phyloP scores from a whole-genome alignment of 2,329 filamentous ascomycete genomes.

The Penicillium rolfsii region DNA sequence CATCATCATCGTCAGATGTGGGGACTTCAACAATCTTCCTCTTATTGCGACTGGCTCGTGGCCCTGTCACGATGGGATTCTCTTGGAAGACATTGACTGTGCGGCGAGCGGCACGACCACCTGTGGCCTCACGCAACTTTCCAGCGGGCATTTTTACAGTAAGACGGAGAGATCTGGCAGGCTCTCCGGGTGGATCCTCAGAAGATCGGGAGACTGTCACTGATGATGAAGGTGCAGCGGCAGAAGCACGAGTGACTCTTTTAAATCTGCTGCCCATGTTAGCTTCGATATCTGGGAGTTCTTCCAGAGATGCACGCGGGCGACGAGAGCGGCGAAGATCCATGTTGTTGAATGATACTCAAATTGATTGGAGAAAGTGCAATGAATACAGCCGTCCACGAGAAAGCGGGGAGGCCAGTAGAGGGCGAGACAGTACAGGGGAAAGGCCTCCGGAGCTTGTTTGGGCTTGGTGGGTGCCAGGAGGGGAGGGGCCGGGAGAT shows the following conservation, averaged over 20 bases:
- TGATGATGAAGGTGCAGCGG: constrained; percentile 33
- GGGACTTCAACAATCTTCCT: constrained; percentile 51
- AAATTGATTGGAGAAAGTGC: constrained; percentile 2
- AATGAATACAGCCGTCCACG: constrained; percentile 6
- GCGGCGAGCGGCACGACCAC: constrained; percentile 35
- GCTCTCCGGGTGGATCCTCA: constrained; percentile 40
- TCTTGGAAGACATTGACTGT: constrained; percentile 51
- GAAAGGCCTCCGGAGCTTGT: constrained; percentile 5
- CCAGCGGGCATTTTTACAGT: constrained; percentile 55
- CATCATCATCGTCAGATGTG: constrained; percentile 51
- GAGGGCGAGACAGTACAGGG: constrained; percentile 25
- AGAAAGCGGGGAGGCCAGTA: constrained; percentile 14
- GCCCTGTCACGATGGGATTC: constrained; percentile 50
- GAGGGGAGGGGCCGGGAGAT: constrained; percentile 7
- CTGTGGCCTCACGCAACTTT: constrained; percentile 54
- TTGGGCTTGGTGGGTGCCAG: constrained; percentile 1
- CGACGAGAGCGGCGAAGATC: constrained; percentile 45
- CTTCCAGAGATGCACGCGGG: constrained; percentile 37
- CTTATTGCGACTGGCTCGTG: constrained; percentile 50
- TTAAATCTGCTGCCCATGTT: constrained; percentile 43
- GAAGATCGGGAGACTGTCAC: constrained; percentile 45
- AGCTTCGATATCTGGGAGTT: constrained; percentile 36
- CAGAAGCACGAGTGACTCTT: constrained; percentile 39
- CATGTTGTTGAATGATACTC: constrained; percentile 33
- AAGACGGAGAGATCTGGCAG: constrained; percentile 49